Conservation (phyloP, 2,329 filamentous ascomycete species). For the Botrytis fragariae region DNA sequence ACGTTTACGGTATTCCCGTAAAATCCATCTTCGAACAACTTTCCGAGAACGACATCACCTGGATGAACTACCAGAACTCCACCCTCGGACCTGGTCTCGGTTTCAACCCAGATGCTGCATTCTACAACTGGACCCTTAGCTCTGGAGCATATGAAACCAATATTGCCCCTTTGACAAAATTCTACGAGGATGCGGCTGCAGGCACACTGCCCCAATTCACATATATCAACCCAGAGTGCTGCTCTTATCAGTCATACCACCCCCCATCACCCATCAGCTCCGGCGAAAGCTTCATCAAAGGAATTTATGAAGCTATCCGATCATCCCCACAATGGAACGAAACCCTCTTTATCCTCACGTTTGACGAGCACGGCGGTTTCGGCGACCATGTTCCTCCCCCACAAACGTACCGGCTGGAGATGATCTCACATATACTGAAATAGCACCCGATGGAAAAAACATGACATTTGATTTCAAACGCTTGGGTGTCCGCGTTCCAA, state of each 20-base stretch:
- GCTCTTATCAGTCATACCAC: constrained; percentile 49
- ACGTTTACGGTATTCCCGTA: constrained; percentile 40
- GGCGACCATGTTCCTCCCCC: constrained; percentile 47
- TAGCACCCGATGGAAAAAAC: constrained; percentile 39
- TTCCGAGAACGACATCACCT: constrained; percentile 42
- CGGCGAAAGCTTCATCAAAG: constrained; percentile 47
- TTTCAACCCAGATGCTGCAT: constrained; percentile 45
- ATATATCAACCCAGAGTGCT: constrained; percentile 52
- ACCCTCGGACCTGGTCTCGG: constrained; percentile 37
- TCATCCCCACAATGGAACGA: constrained; percentile 46
- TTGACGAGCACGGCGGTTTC: constrained; percentile 49
- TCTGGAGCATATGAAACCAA: constrained; percentile 40
- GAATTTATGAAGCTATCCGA: constrained; percentile 47
- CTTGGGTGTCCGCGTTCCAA: constrained; percentile 46
- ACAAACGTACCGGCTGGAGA: constrained; percentile 42
- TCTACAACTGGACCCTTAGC: constrained; percentile 44
- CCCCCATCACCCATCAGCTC: constrained; percentile 45
- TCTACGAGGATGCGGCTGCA: constrained; percentile 45
- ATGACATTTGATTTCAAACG: constrained; percentile 44
- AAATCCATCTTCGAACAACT: constrained; percentile 44
- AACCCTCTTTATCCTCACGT: constrained; percentile 48
- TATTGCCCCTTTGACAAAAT: constrained; percentile 42
- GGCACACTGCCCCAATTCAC: constrained; percentile 46
- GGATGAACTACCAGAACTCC: constrained; percentile 49
- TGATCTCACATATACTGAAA: constrained; percentile 40